Evolutionary conservation across 148 eudicot species (phyloP), one percentile per base, ranked within the genome.

Genomic region (Diospyros lotus): DNA sequence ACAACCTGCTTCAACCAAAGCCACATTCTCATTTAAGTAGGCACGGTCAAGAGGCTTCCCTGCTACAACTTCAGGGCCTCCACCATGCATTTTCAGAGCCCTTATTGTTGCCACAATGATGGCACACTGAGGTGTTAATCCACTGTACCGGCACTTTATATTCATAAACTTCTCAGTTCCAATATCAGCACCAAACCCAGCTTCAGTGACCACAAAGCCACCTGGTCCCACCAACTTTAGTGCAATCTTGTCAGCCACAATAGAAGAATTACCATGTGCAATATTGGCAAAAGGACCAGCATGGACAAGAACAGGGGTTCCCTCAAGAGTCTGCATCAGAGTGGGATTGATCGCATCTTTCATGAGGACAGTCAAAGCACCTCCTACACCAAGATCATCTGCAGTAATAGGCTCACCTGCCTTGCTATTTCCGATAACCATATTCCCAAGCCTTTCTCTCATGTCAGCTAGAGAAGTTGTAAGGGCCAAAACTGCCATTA

Each of bases 51-150:
- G 94, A 55, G 98, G 91, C 89, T 71, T 96, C 72, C 99, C 99
- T 40, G 98, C 99, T 46, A 83, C 90, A 71, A 96, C 99, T 71
- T 85, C 82, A 15, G 98, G 99, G 71, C 99, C 99, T 53, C 99
- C 99, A 76, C 99, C 99, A 69, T 96, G 99, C 99, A 96, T 96
- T 81, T 96, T 96, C 58, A 96, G 82, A 73, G 99, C 99, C 87
- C 99, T 90, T 15, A 96, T 77, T 28, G 99, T 96, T 2, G 99
- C 99, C 78, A 96, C 99, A 59, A 96, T 84, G 64, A 96, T 77
- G 28, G 97, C 99, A 80, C 99, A 96, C 56, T 96, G 99, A 61
- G 99, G 99, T 52, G 77, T 89, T 81, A 96, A 85, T 56, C 98
- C 97, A 82, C 99, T 96, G 55, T 96, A 96, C 46, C 98, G 82